Percentiles rank a stretch among this genome's conserved stretches.
phyloP scores from a whole-genome alignment of 106 monocot genomes.

The Iris macrosiphon region DNA sequence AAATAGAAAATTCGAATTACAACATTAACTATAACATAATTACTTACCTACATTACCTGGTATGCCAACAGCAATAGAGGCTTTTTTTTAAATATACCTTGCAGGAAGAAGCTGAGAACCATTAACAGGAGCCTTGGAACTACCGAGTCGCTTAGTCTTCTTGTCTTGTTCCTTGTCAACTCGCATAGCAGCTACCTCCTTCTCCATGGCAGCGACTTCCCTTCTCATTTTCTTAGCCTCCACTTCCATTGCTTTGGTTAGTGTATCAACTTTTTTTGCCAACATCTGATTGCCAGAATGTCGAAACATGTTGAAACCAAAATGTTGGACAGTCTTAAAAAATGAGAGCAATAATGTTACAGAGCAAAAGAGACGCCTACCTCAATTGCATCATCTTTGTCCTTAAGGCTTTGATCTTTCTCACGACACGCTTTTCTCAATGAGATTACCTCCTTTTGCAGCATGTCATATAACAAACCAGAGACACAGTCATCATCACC shows the following conservation, averaged over 20 bases:
- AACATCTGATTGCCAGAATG: conserved; percentile 57
- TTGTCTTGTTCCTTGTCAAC: conserved; percentile 68
- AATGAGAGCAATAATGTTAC: not conserved
- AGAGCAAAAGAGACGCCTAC: conserved; percentile 18
- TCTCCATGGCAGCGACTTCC: conserved; percentile 93
- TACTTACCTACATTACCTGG: not conserved
- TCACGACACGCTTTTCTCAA: conserved; percentile 88
- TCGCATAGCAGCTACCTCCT: conserved; percentile 84
- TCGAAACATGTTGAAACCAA: not conserved
- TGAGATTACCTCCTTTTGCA: conserved; percentile 84
- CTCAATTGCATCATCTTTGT: conserved; percentile 96
- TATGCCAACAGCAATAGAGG: too few relatives aligned
- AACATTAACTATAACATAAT: not conserved
- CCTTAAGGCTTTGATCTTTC: conserved; percentile 91
- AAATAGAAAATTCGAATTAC: too few relatives aligned
- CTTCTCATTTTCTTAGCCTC: conserved; percentile 98
- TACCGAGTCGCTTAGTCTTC: conserved; percentile 51
- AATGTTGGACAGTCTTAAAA: not conserved
- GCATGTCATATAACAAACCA: conserved; percentile 87
- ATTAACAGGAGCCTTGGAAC: conserved; percentile 47
- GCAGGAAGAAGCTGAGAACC: conserved; percentile 55
- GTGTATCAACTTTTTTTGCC: conserved; percentile 81
- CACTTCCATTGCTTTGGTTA: conserved; percentile 97
- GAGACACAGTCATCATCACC: conserved; percentile 64
- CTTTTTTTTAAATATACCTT: conserved; percentile 28